Evolutionary conservation across 108 stramenopile species (phyloP).

Genomic region (Discostella stelligeroides): DNA sequence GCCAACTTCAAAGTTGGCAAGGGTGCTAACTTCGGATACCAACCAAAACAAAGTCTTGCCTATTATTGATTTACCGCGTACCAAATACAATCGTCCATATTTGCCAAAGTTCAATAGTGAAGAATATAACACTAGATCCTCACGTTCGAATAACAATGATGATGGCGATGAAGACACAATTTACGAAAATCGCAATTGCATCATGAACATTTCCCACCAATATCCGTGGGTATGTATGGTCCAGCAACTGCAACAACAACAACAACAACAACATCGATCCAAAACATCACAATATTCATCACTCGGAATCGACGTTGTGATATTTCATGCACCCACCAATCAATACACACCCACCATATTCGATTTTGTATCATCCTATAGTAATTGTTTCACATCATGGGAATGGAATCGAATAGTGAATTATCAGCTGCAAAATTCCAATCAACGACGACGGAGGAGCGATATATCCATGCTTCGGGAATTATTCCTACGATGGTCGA

Average conservation of each 20-base stretch:
- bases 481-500: conserved; percentile 80
- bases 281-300: neutral
- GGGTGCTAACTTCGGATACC: neutral
- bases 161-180: neutral
- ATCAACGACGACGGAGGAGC: conserved; percentile 15
- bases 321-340: conserved; percentile 51
- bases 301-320: conserved; percentile 76
- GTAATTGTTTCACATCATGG: conserved; percentile 50
- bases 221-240: conserved; percentile 75
- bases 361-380: conserved; percentile 69
- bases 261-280: neutral
- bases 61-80: conserved; percentile 69
- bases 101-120: conserved; percentile 46
- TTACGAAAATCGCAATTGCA: conserved; percentile 33
- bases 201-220: conserved; percentile 80
- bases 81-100: conserved; percentile 68
- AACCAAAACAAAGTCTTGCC: conserved; percentile 4
- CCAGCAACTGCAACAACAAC: conserved; percentile 13
- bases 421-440: neutral
- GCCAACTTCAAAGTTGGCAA: neutral
- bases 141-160: neutral
- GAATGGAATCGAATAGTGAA: conserved; percentile 65
- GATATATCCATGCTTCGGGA: conserved; percentile 51
- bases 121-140: neutral
- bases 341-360: conserved; percentile 47